Base-by-base conservation (phyloP, 805 yeast species). In the Cyberlindnera petersonii region DNA sequence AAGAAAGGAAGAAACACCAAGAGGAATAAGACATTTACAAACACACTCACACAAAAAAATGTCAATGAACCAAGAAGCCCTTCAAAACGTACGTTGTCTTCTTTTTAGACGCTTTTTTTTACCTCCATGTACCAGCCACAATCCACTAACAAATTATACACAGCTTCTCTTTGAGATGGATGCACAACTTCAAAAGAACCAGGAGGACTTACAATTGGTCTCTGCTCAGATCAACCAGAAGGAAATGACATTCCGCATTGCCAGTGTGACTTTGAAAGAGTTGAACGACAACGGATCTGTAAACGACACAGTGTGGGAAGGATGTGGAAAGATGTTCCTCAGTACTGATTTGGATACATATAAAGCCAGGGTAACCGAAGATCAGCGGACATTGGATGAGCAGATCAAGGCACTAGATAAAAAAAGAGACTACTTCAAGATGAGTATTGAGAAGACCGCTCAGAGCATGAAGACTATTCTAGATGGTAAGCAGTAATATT, bases 241-340 rank as follows among this genome's bases (percentile, higher is more conserved):
- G 23, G 47, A 43, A 28, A 20, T 43, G 32, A 37, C 35, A 9
- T 30, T 30, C 22, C 33, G 31, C 17, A 35, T 32, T 14, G 43
- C 40, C 11, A 23, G 33, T 10, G 39, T 75, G 31, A 82, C 94
- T 8, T 61, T 70, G 24, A 56, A 69, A 24, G 84, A 82, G 48
- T 65, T 87, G 35, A 52, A 49, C 34, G 55, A 50, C 19, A 48
- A 44, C 21, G 63, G 72, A 11, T 43, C 48, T 1, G 69, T 65
- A 9, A 65, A 65, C 16, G 71, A 74, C 9, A 56, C 56, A 8
- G 89, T 88, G 5, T 88, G 95, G 93, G 77, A 85, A 56, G 86
- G 94, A 5, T 75, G 86, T 24, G 97, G 97, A 21, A 83, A 82
- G 60, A 75, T 86, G 22, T 84, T 82, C 57, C 62, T 82, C 9